These are phyloP conservation scores for Cryptococcus sp. DNA, from an alignment of 1,284 basidiomycete species.

Conservation along the genomic window DNA sequence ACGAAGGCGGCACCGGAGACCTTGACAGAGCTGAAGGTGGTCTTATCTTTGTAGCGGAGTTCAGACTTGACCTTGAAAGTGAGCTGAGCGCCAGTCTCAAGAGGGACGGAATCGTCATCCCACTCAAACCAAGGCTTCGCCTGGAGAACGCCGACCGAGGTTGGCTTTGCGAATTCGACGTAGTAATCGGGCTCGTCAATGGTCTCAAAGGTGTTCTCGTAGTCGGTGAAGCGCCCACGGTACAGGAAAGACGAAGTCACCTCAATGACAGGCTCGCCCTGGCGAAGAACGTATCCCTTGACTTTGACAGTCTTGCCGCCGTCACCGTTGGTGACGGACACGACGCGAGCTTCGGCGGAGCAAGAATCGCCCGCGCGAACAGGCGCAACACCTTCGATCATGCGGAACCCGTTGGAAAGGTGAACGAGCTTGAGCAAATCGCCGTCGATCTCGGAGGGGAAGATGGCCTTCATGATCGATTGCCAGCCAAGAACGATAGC, in stretches of 20 bases:
- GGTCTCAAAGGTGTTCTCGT: slow-evolving; percentile 92
- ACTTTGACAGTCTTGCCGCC: slow-evolving; percentile 93
- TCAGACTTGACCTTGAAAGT: slow-evolving; percentile 87
- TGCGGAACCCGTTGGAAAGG: slow-evolving; percentile 92
- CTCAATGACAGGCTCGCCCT: slow-evolving; percentile 80
- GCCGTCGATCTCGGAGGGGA: slow-evolving; percentile 86
- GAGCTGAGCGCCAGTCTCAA: slow-evolving; percentile 76
- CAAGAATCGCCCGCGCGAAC: slow-evolving; percentile 86
- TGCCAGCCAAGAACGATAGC: slow-evolving; percentile 98
- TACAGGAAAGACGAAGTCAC: slow-evolving; percentile 95
- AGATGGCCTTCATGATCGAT: slow-evolving; percentile 96
- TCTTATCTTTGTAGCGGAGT: slow-evolving; percentile 88
- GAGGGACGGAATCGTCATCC: slow-evolving; percentile 78
- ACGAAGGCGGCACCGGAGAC: slow-evolving; percentile 84
- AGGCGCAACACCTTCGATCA: slow-evolving; percentile 73
- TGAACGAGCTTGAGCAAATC: slow-evolving; percentile 95
- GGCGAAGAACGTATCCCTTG: slow-evolving; percentile 78
- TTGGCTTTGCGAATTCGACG: slow-evolving; percentile 73
- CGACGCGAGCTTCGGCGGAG: slow-evolving; percentile 82
- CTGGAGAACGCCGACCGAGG: slow-evolving; percentile 83
- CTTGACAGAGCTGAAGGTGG: slow-evolving; percentile 75
- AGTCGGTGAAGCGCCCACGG: slow-evolving; percentile 91
- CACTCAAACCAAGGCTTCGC: slow-evolving; percentile 99
- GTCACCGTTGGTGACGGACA: slow-evolving; percentile 86
- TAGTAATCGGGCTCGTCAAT: slow-evolving; percentile 84